Conservation (phyloP, 495 filamentous ascomycete genomes). For the Xylaria scruposa region DNA sequence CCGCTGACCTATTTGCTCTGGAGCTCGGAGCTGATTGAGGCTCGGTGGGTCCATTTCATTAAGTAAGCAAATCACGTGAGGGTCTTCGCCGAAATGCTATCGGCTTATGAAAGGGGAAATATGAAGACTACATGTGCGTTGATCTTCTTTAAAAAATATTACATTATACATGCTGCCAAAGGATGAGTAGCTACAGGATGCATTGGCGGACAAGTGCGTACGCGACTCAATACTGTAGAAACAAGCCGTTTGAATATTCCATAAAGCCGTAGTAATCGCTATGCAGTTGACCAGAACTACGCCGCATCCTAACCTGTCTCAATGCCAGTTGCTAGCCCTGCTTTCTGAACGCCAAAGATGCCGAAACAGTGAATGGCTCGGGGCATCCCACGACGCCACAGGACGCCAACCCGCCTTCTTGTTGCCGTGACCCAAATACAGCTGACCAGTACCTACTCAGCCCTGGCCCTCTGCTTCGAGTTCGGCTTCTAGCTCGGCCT, state of each 20-base stretch:
- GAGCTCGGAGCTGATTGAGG: background rate
- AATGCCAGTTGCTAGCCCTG: background rate
- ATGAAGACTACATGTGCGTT: background rate
- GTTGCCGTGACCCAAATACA: background rate
- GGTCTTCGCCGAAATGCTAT: background rate
- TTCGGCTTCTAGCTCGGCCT: conserved; percentile 71
- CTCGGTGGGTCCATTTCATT: background rate
- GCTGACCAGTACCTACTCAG: conserved; percentile 28
- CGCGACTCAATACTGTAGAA: background rate
- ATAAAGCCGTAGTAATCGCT: conserved; percentile 12
- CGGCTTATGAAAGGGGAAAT: background rate
- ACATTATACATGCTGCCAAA: background rate
- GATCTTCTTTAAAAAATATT: background rate
- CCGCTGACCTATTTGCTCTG: background rate
- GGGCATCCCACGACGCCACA: background rate
- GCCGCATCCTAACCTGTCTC: conserved; percentile 6
- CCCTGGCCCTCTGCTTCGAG: conserved; percentile 60
- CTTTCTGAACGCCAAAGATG: conserved; percentile 5
- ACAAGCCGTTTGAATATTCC: conserved; percentile 8
- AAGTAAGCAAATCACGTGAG: conserved; percentile 17
- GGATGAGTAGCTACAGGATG: background rate
- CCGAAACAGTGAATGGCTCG: background rate
- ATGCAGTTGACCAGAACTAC: conserved; percentile 18
- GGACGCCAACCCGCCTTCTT: background rate
- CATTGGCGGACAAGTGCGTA: background rate